Conservation (phyloP, 768 basidiomycete species). For the Crepidotus variabilis region DNA sequence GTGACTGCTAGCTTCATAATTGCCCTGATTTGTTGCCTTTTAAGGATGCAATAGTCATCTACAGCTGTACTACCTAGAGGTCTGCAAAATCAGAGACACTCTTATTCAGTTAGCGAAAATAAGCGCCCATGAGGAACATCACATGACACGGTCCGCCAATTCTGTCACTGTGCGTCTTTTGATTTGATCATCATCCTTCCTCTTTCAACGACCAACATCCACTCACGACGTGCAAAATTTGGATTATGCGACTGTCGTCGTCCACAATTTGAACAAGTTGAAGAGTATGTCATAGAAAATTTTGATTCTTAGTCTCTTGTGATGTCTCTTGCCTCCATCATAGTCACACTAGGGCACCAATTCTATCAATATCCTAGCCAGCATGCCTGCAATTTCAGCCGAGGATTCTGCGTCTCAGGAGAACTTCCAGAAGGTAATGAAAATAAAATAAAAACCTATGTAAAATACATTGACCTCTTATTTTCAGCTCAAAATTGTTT, state of each 20-base stretch:
- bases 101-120: not conserved
- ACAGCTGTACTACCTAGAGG: not conserved
- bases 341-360: too few relatives aligned
- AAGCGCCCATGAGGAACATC: too few relatives aligned
- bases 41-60: not conserved
- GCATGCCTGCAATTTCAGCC: not conserved
- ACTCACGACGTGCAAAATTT: not conserved
- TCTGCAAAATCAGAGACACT: too few relatives aligned
- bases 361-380: too few relatives aligned
- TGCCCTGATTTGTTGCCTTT: too few relatives aligned
- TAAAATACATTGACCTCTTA: not conserved
- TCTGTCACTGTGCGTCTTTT: too few relatives aligned
- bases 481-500: constrained; percentile 60
- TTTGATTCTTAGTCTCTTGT: not conserved
- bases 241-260: not conserved
- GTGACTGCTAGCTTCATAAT: too few relatives aligned
- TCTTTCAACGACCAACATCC: not conserved
- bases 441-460: constrained; percentile 14
- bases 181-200: too few relatives aligned
- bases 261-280: not conserved
- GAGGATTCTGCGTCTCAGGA: constrained; percentile 11
- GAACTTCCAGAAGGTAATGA: constrained; percentile 20
- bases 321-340: not conserved
- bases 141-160: too few relatives aligned
- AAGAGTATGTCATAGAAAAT: not conserved